These are phyloP conservation scores for Suaeda aralocaspica DNA, from an alignment of 148 eudicot genomes.

Conservation along the genomic window DNA sequence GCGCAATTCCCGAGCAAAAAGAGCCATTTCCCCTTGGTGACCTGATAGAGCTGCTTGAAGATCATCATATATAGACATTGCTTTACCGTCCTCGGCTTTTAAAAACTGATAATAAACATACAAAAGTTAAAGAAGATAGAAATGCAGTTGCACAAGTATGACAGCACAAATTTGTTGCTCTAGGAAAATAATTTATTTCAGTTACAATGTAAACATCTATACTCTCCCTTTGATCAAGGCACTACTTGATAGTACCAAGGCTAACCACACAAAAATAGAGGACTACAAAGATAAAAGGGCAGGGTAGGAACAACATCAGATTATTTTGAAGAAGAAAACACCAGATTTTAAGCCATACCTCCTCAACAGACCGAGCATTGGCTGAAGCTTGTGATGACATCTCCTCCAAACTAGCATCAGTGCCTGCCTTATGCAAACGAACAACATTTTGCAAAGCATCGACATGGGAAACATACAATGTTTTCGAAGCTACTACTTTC, in stretches of 20 bases:
- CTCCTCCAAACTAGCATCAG: slow-evolving; percentile 77
- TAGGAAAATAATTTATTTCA: not conserved
- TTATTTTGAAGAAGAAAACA: not conserved
- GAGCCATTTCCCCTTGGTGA: slow-evolving; percentile 83
- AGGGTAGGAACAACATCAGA: not conserved
- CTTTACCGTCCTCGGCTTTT: slow-evolving; percentile 55
- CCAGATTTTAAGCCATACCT: slow-evolving; percentile 40
- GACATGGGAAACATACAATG: slow-evolving; percentile 67
- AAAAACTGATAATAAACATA: slow-evolving; percentile 42
- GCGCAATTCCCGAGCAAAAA: slow-evolving; percentile 82
- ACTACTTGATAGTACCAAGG: not conserved
- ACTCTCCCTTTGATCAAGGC: not conserved
- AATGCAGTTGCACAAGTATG: not conserved
- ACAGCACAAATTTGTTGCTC: not conserved
- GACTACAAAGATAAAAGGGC: not conserved
- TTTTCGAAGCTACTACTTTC: slow-evolving; percentile 57
- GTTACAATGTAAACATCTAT: not conserved
- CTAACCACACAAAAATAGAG: not conserved
- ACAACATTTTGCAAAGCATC: slow-evolving; percentile 91
- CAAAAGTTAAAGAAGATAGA: not conserved
- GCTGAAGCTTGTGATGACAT: slow-evolving; percentile 60
- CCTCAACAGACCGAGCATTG: slow-evolving; percentile 50
- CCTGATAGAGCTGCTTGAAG: slow-evolving; percentile 64
- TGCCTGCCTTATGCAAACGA: slow-evolving; percentile 72
- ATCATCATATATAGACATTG: slow-evolving; percentile 66